A percentile compares a stretch with the other conserved stretches of the same genome.
Evolutionary conservation across 495 filamentous ascomycete species (phyloP).

Genomic region (Elasticomyces elasticus): DNA sequence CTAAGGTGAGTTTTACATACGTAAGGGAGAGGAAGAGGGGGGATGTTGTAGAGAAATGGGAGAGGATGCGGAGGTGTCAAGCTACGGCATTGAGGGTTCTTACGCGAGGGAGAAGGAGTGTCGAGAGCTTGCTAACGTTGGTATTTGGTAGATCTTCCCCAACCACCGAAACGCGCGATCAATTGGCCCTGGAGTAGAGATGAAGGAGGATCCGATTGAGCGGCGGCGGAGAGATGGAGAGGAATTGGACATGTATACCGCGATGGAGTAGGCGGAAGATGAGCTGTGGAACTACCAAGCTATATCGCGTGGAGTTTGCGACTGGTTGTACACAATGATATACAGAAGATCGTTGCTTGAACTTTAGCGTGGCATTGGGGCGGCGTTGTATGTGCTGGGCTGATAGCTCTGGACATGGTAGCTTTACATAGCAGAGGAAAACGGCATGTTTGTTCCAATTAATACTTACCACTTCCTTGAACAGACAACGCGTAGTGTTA

Average conservation of each 20-base stretch:
- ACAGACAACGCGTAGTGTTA: not conserved
- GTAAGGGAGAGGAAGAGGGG: too few species aligned
- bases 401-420: not conserved
- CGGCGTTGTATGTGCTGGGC: not conserved
- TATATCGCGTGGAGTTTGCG: not conserved
- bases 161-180: conserved; percentile 45
- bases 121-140: not conserved
- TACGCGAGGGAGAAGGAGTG: not conserved
- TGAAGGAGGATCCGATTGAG: conserved; percentile 45
- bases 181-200: conserved; percentile 58
- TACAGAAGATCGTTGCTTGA: too few species aligned
- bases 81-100: too few species aligned
- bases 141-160: conserved; percentile 50
- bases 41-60: not conserved
- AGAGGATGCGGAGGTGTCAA: too few species aligned
- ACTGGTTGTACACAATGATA: not conserved
- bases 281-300: not conserved
- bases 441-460: not conserved
- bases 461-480: too few species aligned
- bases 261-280: conserved; percentile 32
- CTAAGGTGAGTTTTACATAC: conserved; percentile 77
- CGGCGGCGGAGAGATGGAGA: conserved; percentile 35
- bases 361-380: not conserved
- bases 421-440: not conserved
- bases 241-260: conserved; percentile 41